Evolutionary conservation across 2,329 filamentous ascomycete species (phyloP).

Genomic region (Xylaria sp.): DNA sequence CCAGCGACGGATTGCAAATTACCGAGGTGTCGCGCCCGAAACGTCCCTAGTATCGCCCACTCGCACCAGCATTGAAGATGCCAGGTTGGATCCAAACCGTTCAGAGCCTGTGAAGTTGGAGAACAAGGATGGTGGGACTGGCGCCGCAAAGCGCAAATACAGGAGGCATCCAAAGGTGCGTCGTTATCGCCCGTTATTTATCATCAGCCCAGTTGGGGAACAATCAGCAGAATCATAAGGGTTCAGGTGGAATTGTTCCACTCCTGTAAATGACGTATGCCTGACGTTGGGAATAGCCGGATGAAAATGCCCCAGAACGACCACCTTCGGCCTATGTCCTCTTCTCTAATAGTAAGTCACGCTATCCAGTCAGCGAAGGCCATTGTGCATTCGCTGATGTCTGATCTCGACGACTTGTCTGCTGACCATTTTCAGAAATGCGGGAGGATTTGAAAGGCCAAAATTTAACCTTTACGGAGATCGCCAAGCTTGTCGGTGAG

Average conservation of each 20-base stretch:
- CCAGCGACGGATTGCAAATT: slow-evolving; percentile 80
- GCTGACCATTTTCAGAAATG: slow-evolving; percentile 56
- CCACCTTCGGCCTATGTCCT: slow-evolving; percentile 83
- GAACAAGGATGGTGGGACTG: slow-evolving; percentile 47
- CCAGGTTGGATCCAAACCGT: slow-evolving; percentile 56
- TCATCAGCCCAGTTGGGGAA: too few species aligned
- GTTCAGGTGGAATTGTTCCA: not conserved
- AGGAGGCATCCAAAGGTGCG: slow-evolving; percentile 74
- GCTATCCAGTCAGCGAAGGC: not conserved
- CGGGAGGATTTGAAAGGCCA: slow-evolving; percentile 77
- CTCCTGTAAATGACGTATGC: not conserved
- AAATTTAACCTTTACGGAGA: slow-evolving; percentile 79
- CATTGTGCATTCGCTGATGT: not conserved
- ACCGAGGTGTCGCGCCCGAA: slow-evolving; percentile 63
- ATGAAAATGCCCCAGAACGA: slow-evolving; percentile 78
- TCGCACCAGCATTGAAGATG: slow-evolving; percentile 56
- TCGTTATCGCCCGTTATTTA: slow-evolving; percentile 8
- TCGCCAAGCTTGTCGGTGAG: slow-evolving; percentile 80
- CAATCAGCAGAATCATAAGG: too few species aligned
- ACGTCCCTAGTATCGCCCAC: slow-evolving; percentile 53
- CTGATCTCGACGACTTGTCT: not conserved
- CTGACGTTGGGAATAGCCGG: slow-evolving; percentile 54
- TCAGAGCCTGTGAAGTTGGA: slow-evolving; percentile 49
- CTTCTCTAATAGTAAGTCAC: slow-evolving; percentile 76
- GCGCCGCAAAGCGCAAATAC: slow-evolving; percentile 70